Base-by-base conservation (phyloP, 1,284 basidiomycete species). In the Gomphus bonarii region DNA sequence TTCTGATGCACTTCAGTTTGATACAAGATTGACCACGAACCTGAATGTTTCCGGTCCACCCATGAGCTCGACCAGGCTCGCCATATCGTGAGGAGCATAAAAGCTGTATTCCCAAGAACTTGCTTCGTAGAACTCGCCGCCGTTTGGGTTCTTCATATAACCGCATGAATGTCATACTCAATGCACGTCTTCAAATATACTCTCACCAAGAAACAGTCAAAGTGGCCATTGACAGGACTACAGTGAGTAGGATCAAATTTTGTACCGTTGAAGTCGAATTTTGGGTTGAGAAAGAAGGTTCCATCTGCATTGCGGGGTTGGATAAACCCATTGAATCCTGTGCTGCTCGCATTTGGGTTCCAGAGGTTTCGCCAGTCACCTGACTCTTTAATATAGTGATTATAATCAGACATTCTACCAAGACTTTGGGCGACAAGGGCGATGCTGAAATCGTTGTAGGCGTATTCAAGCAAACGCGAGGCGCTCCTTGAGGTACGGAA, bases 31-130 rank as follows among this genome's bases (percentile, higher is more conserved):
- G 20, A 82, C 68, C 3, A 72, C 63, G 42, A 82, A 54, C 65
- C 63, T 69, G 65, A 84, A 85, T 31, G 72, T 73, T 16, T 75
- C 63, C 7, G 64, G 62, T 0, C 82, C 83, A 12, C 83, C 82
- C 71, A 83, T 76, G 43, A 83, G 71, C 49, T 75, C 65, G 25
- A 85, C 76, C 22, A 85, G 69, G 62, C 73, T 73, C 3, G 81
- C 81, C 2, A 74, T 82, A 63, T 84, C 82, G 61, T 84, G 82
- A 0, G 81, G 82, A 16, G 77, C 78, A 61, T 77, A 82, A 72
- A 83, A 66, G 50, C 63, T 55, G 62, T 62, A 58, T 64, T 61
- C 16, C 64, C 59, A 9, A 46, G 52, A 54, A 28, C 49, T 47
- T 22, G 48, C 47, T 48, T 42, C 50, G 56, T 51, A 58, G 46